Conservation (phyloP, 768 basidiomycete genomes). For the Leccinum pellstonianum region DNA sequence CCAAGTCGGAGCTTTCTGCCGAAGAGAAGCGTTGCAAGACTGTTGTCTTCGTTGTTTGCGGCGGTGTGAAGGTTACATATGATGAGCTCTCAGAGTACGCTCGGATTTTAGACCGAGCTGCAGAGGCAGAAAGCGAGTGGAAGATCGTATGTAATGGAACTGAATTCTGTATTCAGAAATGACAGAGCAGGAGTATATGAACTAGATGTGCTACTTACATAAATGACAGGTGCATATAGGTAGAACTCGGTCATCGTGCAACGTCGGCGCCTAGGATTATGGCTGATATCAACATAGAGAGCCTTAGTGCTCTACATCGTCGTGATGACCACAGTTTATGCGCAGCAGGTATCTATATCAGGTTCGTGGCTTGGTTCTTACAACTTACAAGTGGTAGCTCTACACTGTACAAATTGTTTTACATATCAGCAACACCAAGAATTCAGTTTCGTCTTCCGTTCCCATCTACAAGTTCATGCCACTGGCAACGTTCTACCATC, state of each 20-base stretch:
- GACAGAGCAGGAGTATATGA: background rate
- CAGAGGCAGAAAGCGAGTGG: constrained; percentile 29
- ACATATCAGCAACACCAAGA: background rate
- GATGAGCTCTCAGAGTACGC: constrained; percentile 52
- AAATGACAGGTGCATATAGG: background rate
- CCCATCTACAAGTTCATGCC: background rate
- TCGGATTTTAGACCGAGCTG: constrained; percentile 37
- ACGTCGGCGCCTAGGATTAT: background rate
- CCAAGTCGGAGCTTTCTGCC: constrained; percentile 21
- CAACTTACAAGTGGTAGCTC: background rate
- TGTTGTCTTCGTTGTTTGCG: constrained; percentile 23
- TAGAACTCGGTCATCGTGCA: background rate
- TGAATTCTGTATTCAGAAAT: constrained; percentile 22
- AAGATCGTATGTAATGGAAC: constrained; percentile 31
- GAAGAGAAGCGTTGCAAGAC: constrained; percentile 24
- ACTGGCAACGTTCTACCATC: background rate
- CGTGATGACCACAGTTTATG: constrained; percentile 34
- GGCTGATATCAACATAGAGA: too few relatives aligned
- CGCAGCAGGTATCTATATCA: background rate
- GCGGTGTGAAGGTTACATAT: constrained; percentile 64
- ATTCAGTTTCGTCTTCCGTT: background rate
- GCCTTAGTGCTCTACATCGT: too few relatives aligned
- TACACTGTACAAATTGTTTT: constrained; percentile 1
- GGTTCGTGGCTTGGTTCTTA: background rate
- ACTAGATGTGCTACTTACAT: constrained; percentile 1